phyloP scores from a whole-genome alignment of 352 stramenopile species.

The Globisporangium viniferum region DNA sequence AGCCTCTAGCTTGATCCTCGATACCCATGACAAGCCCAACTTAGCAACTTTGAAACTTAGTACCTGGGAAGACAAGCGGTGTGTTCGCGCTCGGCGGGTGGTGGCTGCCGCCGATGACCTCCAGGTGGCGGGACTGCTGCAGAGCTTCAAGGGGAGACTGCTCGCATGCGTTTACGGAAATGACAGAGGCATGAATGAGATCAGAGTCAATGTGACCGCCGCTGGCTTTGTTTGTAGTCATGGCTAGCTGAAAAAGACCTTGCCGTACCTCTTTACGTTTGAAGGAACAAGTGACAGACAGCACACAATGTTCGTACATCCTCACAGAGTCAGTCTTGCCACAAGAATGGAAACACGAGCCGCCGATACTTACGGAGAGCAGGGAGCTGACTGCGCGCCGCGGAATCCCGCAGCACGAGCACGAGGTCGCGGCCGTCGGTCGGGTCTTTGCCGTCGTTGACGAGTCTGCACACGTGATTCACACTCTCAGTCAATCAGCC shows the following conservation, averaged over 20 bases:
- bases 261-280: not conserved
- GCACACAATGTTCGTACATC: not conserved
- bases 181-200: not conserved
- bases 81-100: conserved; percentile 37
- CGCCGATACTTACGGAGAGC: conserved; percentile 22
- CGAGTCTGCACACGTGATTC: conserved; percentile 24
- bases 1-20: too few relatives aligned
- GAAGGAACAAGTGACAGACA: not conserved
- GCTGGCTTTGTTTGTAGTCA: not conserved
- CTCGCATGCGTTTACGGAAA: not conserved
- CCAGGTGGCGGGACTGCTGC: conserved; percentile 25
- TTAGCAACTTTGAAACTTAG: not conserved
- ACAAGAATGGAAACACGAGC: conserved; percentile 8
- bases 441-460: conserved; percentile 58
- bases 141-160: not conserved
- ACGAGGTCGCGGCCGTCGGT: conserved; percentile 48
- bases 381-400: conserved; percentile 37
- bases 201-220: not conserved
- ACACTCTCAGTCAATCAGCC: not conserved
- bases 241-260: not conserved
- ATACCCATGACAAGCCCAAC: not conserved
- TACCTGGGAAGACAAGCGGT: conserved; percentile 67
- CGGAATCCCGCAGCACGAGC: conserved; percentile 60
- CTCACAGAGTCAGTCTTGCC: not conserved
- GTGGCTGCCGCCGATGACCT: conserved; percentile 59